Base-by-base conservation (phyloP, 2,329 filamentous ascomycete genomes). In the Stemphylium lycopersici region DNA sequence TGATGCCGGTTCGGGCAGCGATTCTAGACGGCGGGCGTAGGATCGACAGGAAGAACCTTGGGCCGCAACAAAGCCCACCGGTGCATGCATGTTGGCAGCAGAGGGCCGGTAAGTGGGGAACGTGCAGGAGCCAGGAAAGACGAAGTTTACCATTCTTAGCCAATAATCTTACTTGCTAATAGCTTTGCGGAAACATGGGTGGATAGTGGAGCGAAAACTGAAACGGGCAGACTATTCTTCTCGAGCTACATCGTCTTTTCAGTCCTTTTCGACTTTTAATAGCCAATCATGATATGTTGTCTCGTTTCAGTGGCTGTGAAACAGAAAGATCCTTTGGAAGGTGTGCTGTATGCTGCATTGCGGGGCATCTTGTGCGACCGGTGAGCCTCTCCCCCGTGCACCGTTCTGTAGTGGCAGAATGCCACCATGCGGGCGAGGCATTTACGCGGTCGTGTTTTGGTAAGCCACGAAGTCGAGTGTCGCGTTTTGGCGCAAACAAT, bases 341-440 rank as follows among this genome's bases (percentile, higher is more conserved):
- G 29, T 22, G 29, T 41, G 24, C n/a, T 37, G 22, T 22, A 15
- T 24, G 32, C 7, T 8, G 43, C 34, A 22, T 34, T 55, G 52
- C 38, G 54, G 48, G 51, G 53, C 47, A 48, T 33, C 29, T 13
- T 22, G 32, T 41, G 29, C 43, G 44, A 55, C 57, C 50, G 58
- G 57, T 58, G 39, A 55, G 31, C 38, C 24, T 38, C 20, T 29
- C 32, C 26, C 26, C 12, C 26, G 7, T 38, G 24, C 15, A 42
- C 39, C 18, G 45, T 47, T 15, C n/a, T 29, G 31, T 39, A 36
- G 48, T 46, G 59, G 57, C 46, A 56, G 48, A 51, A 58, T 24
- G 55, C 33, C 48, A 47, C 44, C 37, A 67, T 69, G 69, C 67
- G 65, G 54, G 64, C 69, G 69, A 61, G 68, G 67, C 59, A 72